Percentiles rank a stretch among this genome's conserved stretches.
phyloP scores from a whole-genome alignment of 768 basidiomycete species.

The Psilocybe subaeruginosa region DNA sequence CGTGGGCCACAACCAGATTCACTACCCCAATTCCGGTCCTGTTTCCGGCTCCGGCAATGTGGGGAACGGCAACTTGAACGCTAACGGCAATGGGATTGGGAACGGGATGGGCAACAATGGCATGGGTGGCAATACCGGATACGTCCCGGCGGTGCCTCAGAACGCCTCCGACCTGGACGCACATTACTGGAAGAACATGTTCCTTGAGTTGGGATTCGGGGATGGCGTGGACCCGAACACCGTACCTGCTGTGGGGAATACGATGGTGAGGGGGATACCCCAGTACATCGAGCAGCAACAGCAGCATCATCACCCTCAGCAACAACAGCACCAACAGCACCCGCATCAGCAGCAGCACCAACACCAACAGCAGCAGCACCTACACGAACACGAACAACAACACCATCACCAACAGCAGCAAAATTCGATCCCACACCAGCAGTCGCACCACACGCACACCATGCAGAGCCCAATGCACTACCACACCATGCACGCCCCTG shows the following conservation, averaged over 20 bases:
- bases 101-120: not conserved
- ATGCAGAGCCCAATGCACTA: constrained; percentile 23
- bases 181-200: constrained; percentile 76
- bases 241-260: constrained; percentile 22
- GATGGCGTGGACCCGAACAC: constrained; percentile 40
- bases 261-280: constrained; percentile 22
- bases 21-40: constrained; percentile 22
- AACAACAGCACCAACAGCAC: constrained; percentile 4
- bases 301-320: constrained; percentile 18
- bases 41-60: not conserved
- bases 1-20: constrained; percentile 12
- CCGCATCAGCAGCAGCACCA: constrained; percentile 24
- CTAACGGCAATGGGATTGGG: not conserved
- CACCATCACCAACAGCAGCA: constrained; percentile 20
- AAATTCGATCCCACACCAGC: constrained; percentile 8
- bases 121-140: constrained; percentile 20
- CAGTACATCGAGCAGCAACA: constrained; percentile 31
- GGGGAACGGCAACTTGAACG: not conserved
- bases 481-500: constrained; percentile 24
- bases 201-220: constrained; percentile 72
- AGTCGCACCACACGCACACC: constrained; percentile 23
- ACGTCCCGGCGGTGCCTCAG: constrained; percentile 39
- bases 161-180: constrained; percentile 63
- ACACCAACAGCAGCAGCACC: constrained; percentile 12
- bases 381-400: not conserved